Evolutionary conservation across 306 rosid species (phyloP).

Genomic region (Pyrus bretschneideri): DNA sequence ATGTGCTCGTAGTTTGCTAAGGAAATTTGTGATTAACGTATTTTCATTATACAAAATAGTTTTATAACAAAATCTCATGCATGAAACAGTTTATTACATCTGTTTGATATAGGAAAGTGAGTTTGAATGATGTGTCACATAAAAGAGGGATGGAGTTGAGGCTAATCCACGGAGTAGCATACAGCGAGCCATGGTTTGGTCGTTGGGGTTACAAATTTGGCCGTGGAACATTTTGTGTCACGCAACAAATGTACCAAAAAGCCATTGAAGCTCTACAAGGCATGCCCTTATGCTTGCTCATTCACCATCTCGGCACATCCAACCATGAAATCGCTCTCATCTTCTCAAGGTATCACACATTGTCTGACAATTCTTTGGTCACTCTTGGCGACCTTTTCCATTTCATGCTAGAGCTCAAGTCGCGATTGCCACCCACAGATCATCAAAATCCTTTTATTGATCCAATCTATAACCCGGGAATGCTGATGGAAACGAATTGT

Average conservation of each 20-base stretch:
- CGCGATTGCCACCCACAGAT: conserved; percentile 49
- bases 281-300: conserved; percentile 50
- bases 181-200: conserved; percentile 68
- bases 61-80: neutral
- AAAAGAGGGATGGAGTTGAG: conserved; percentile 74
- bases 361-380: conserved; percentile 60
- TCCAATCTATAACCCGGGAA: conserved; percentile 21
- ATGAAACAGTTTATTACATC: neutral
- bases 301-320: conserved; percentile 35
- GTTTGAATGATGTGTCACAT: conserved; percentile 56
- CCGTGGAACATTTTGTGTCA: conserved; percentile 59
- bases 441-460: conserved; percentile 20
- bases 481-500: conserved; percentile 41
- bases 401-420: conserved; percentile 72
- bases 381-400: conserved; percentile 61
- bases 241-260: conserved; percentile 53
- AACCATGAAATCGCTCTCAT: conserved; percentile 47
- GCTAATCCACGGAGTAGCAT: conserved; percentile 61
- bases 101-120: conserved; percentile 55
- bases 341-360: conserved; percentile 60
- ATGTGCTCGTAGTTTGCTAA: too few species aligned
- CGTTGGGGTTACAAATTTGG: conserved; percentile 79
- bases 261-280: conserved; percentile 65
- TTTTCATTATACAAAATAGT: neutral
- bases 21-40: too few species aligned